Evolutionary conservation across 208 protist genomes (phyloP), one percentile per base, ranked within the genome.

Genomic region (Trypanosoma conorhini): DNA sequence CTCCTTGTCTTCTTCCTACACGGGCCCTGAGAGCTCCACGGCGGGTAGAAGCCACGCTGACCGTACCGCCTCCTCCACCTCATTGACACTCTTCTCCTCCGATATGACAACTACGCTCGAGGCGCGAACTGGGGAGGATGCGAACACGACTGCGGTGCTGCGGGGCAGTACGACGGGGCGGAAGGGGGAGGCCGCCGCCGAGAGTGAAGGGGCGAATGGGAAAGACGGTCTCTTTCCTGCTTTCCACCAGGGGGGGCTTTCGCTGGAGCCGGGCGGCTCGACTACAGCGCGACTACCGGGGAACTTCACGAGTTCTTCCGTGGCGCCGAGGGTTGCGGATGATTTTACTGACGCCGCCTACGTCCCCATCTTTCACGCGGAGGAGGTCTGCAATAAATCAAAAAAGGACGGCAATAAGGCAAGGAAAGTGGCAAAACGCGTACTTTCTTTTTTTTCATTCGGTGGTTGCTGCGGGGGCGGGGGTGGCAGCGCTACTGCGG

Each of bases 331-430:
- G 35, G 12, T 38, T 1, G n/a, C 58, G 2, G 26, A 19, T 0
- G 24, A 17, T 28, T 61, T 55, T 44, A 12, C 5, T 22, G 35
- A 31, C 46, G 60, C 68, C 3, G 31, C 59, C 30, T 24, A 67
- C 13, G 19, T 61, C 12, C 69, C 69, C n/a, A 40, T 74, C 17
- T 74, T 74, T 67, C 69, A 67, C 13, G 69, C 69, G 8, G 69
- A 74, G n/a, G 21, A 56, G 8, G 28, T 50, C 21, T 54, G 31
- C 28, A 19, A 64, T 33, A 58, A 59, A 30, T 35, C 46, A 28
- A 5, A 19, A 17, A 3, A 35, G 30, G 13, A 40, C 1, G 58
- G 58, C 9, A 10, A 24, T 5, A 72, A 31, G 17, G 0, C 15
- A 31, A 72, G 61, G 15, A 62, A 17, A 5, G 30, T 30, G 17